A percentile compares a stretch with the other conserved stretches of the same genome.
phyloP scores from a whole-genome alignment of 2,329 filamentous ascomycete species.

The Pestalotiopsis sp. region DNA sequence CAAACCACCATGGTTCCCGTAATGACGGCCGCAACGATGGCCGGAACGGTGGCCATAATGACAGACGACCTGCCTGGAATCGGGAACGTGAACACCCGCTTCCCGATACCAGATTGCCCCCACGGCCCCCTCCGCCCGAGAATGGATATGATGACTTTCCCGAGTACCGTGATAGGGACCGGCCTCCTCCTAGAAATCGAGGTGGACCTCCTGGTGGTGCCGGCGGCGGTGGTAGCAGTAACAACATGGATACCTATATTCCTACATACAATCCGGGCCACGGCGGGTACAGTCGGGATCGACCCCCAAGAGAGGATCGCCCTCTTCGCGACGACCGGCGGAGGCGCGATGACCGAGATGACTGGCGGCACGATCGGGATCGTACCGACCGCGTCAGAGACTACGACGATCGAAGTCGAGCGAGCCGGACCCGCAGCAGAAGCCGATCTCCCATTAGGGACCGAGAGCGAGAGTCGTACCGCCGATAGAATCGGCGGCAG shows the following conservation, averaged over 20 bases:
- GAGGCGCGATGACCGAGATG: constrained; percentile 37
- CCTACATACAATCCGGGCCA: constrained; percentile 45
- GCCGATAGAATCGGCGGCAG: constrained; percentile 41
- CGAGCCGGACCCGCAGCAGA: constrained; percentile 45
- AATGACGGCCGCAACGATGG: constrained; percentile 30
- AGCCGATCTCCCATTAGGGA: constrained; percentile 47
- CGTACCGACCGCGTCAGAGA: constrained; percentile 29
- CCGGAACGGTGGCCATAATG: constrained; percentile 38
- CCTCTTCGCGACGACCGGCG: constrained; percentile 32
- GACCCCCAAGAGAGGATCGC: constrained; percentile 28
- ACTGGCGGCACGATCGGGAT: constrained; percentile 41
- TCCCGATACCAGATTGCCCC: constrained; percentile 44
- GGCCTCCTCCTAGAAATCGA: constrained; percentile 35
- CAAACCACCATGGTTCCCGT: constrained; percentile 33
- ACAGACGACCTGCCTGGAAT: constrained; percentile 56
- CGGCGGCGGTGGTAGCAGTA: constrained; percentile 27
- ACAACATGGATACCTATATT: constrained; percentile 53
- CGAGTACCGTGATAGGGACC: constrained; percentile 42
- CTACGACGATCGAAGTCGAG: constrained; percentile 37
- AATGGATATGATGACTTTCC: constrained; percentile 43
- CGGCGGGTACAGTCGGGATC: constrained; percentile 23
- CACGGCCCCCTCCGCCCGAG: constrained; percentile 51
- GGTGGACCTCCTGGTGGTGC: constrained; percentile 7
- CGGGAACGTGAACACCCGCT: constrained; percentile 45
- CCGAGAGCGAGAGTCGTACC: constrained; percentile 52